phyloP scores from a whole-genome alignment of 1,284 basidiomycete genomes.

The Apiotrichum akiyoshidainum region DNA sequence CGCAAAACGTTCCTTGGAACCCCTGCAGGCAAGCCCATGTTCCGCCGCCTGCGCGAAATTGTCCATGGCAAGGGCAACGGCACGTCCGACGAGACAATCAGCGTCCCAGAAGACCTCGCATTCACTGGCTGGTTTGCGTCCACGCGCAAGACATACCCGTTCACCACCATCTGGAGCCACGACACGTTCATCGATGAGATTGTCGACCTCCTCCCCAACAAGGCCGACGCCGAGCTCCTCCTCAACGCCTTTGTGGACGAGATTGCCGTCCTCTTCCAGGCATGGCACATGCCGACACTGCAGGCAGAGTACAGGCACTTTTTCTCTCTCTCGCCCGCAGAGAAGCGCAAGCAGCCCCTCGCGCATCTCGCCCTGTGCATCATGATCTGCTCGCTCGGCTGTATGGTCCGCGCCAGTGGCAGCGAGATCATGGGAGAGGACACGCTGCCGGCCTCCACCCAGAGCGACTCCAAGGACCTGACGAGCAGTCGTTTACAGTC shows the following conservation, averaged over 20 bases:
- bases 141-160: slow-evolving; percentile 49
- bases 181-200: slow-evolving; percentile 50
- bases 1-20: slow-evolving; percentile 43
- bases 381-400: slow-evolving; percentile 48
- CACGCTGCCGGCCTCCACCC: not conserved
- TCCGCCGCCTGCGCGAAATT: slow-evolving; percentile 27
- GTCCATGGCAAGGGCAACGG: slow-evolving; percentile 11
- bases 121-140: slow-evolving; percentile 49
- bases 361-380: slow-evolving; percentile 44
- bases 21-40: slow-evolving; percentile 43
- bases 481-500: slow-evolving; percentile 48
- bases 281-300: slow-evolving; percentile 45
- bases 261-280: slow-evolving; percentile 42
- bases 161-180: slow-evolving; percentile 52
- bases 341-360: slow-evolving; percentile 44
- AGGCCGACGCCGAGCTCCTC: slow-evolving; percentile 43
- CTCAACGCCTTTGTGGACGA: slow-evolving; percentile 41
- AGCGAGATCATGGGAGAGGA: slow-evolving; percentile 43
- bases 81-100: slow-evolving; percentile 28
- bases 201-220: slow-evolving; percentile 43
- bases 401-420: slow-evolving; percentile 44
- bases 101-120: slow-evolving; percentile 44
- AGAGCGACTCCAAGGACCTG: slow-evolving; percentile 28
- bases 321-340: slow-evolving; percentile 37
- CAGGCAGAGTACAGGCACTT: slow-evolving; percentile 41